A percentile compares a stretch with the other conserved stretches of the same genome.
Evolutionary conservation across 2,329 filamentous ascomycete species (phyloP).

Genomic region (Parasarocladium wereldwijsianum): DNA sequence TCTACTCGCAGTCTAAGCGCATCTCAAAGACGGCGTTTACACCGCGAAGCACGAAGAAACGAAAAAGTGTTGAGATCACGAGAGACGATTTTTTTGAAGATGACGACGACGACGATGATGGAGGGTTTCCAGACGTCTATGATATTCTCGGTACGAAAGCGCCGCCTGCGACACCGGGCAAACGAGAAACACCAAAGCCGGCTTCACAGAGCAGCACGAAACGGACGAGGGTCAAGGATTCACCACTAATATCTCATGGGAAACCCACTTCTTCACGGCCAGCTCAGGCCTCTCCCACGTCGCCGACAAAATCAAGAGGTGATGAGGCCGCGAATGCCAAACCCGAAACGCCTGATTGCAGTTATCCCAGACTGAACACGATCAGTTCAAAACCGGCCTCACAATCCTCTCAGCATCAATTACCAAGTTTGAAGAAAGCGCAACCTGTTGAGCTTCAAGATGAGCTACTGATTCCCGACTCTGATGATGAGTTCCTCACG

Average conservation of each 20-base stretch:
- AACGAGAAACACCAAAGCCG: constrained; percentile 5
- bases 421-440: constrained; percentile 3
- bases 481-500: constrained; percentile 38
- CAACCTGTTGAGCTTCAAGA: constrained; percentile 9
- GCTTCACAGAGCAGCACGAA: neutral
- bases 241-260: no score
- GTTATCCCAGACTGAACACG: neutral
- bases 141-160: constrained; percentile 28
- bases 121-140: constrained; percentile 40
- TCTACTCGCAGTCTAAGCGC: no score
- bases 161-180: constrained; percentile 19
- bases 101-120: constrained; percentile 20
- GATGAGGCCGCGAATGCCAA: neutral
- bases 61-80: constrained; percentile 34
- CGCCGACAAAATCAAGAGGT: neutral
- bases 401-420: neutral
- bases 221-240: no score
- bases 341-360: neutral
- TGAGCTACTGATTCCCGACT: constrained; percentile 35
- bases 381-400: neutral
- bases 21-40: no score
- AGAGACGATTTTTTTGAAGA: constrained; percentile 13
- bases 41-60: constrained; percentile 29
- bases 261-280: no score
- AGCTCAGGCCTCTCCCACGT: neutral